A percentile compares a stretch with the other conserved stretches of the same genome.
These are phyloP conservation scores for Trichophyton equinum DNA, from an alignment of 2,329 filamentous ascomycete genomes.

Conservation along the genomic window DNA sequence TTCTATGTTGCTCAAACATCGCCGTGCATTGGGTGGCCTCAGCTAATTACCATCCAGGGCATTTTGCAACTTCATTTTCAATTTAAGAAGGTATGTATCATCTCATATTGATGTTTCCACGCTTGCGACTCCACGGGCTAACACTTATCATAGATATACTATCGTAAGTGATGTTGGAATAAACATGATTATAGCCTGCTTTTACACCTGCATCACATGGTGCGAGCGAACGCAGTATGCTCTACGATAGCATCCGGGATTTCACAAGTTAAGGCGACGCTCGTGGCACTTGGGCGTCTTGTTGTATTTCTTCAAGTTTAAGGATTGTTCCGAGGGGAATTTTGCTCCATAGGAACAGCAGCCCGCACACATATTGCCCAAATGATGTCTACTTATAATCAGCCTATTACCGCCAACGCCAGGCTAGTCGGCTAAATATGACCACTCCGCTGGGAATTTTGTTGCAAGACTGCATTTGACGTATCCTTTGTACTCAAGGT, in stretches of 20 bases:
- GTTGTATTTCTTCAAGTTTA: background rate
- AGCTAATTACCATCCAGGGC: constrained; percentile 44
- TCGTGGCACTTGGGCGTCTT: background rate
- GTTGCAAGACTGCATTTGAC: background rate
- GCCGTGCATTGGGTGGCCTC: background rate
- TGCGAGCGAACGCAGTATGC: background rate
- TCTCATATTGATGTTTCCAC: background rate
- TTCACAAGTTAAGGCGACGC: background rate
- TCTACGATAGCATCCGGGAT: background rate
- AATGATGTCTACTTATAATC: background rate
- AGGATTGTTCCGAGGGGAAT: background rate
- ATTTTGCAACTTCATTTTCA: constrained; percentile 96
- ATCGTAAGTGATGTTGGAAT: constrained; percentile 32
- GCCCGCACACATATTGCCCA: background rate
- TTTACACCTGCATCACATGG: background rate
- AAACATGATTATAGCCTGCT: background rate
- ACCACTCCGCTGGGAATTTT: background rate
- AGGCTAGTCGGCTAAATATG: background rate
- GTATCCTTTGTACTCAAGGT: background rate
- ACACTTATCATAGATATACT: constrained; percentile 29
- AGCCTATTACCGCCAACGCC: background rate
- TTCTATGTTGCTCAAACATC: background rate
- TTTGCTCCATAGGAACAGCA: background rate
- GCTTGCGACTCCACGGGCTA: background rate
- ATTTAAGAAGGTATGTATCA: constrained; percentile 76